Conservation (phyloP, 495 filamentous ascomycete species). For the Penicillium cosmopolitanum region DNA sequence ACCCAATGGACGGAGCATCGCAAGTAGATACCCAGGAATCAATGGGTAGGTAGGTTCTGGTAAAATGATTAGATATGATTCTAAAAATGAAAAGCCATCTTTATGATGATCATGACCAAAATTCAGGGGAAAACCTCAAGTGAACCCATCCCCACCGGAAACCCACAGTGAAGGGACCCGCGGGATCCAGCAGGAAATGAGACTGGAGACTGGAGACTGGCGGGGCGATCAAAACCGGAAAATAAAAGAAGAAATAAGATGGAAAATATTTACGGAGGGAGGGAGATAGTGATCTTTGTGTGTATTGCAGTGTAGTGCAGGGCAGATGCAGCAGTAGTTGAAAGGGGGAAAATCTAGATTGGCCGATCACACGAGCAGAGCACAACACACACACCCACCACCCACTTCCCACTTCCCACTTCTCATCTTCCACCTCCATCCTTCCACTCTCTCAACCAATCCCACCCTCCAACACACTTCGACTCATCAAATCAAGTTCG, state of each 20-base stretch:
- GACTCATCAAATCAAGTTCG: neutral
- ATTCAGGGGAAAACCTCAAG: neutral
- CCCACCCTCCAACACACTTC: neutral
- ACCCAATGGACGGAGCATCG: too few relatives aligned
- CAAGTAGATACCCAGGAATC: too few relatives aligned
- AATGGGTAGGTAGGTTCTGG: too few relatives aligned
- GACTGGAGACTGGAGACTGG: neutral
- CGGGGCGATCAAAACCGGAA: conserved; percentile 1
- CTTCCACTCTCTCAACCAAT: too few relatives aligned
- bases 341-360: neutral
- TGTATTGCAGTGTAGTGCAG: neutral
- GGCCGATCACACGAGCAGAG: neutral
- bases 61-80: neutral
- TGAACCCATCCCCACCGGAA: neutral
- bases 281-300: neutral
- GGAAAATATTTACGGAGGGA: neutral
- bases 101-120: too few relatives aligned
- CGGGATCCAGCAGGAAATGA: conserved; percentile 5
- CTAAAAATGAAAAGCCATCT: neutral
- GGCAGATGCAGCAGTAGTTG: neutral
- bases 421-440: too few relatives aligned
- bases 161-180: neutral
- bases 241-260: neutral
- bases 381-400: neutral
- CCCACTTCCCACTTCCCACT: too few relatives aligned